phyloP scores from a whole-genome alignment of 2,329 filamentous ascomycete species.

The Sclerotiophoma versabilis region DNA sequence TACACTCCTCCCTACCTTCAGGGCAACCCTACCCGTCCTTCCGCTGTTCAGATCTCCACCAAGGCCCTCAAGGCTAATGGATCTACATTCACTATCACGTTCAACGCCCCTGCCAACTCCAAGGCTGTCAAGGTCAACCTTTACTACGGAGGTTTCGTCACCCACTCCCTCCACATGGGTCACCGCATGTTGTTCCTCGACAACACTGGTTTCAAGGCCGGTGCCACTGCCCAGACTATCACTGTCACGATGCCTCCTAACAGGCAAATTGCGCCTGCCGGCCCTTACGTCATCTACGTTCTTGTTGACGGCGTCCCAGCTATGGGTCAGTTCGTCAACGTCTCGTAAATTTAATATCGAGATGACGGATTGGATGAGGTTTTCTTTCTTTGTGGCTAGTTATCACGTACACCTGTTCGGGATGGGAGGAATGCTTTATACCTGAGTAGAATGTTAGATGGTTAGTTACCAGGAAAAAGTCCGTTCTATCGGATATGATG shows the following conservation, averaged over 20 bases:
- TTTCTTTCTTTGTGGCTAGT: conserved; percentile 9
- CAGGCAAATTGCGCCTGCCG: conserved; percentile 63
- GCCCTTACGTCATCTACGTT: conserved; percentile 67
- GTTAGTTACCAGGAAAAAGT: conserved; percentile 2
- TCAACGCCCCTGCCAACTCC: conserved; percentile 54
- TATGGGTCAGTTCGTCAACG: conserved; percentile 60
- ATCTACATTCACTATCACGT: conserved; percentile 57
- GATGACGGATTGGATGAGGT: conserved; percentile 9
- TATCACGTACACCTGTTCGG: conserved; percentile 7
- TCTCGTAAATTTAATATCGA: conserved; percentile 36
- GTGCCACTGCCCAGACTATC: conserved; percentile 54
- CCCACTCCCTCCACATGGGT: conserved; percentile 68
- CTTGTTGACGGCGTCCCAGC: conserved; percentile 63
- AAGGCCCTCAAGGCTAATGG: conserved; percentile 54
- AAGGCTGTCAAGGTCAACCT: conserved; percentile 59
- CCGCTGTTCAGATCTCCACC: conserved; percentile 55
- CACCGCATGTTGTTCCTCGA: conserved; percentile 65
- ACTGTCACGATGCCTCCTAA: conserved; percentile 63
- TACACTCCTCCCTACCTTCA: conserved; percentile 68
- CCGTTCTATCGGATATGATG: conserved; percentile 9
- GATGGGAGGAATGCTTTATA: background rate
- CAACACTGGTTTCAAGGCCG: conserved; percentile 55
- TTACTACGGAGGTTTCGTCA: conserved; percentile 67
- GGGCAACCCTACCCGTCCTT: conserved; percentile 61
- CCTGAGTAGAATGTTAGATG: conserved; percentile 8